Conservation (phyloP, 495 filamentous ascomycete genomes). For the Filosporella fistucella region DNA sequence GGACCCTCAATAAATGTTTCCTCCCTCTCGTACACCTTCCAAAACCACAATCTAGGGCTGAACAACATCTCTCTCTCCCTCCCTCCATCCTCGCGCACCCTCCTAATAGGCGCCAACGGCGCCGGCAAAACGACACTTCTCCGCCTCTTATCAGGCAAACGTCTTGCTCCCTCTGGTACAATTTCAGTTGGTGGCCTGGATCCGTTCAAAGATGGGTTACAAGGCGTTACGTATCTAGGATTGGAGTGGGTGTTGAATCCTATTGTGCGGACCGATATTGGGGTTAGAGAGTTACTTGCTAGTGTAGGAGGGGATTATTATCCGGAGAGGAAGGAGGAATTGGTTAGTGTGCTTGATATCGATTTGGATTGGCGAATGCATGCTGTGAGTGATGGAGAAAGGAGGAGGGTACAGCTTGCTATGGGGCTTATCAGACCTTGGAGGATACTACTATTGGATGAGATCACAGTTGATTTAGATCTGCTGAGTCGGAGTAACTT, state of each 20-base stretch:
- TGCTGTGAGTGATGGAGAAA: constrained; percentile 86
- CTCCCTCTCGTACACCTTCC: constrained; percentile 84
- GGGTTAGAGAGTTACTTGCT: constrained; percentile 75
- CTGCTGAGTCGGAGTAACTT: constrained; percentile 80
- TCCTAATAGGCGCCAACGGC: constrained; percentile 95
- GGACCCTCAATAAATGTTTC: constrained; percentile 54
- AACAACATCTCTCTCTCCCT: constrained; percentile 65
- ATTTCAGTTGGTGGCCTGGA: constrained; percentile 77
- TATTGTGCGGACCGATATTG: constrained; percentile 93
- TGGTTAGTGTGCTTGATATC: constrained; percentile 85
- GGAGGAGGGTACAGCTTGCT: constrained; percentile 85
- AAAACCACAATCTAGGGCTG: constrained; percentile 72
- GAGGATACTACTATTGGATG: constrained; percentile 85
- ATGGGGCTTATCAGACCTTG: constrained; percentile 96
- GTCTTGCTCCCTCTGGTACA: constrained; percentile 70
- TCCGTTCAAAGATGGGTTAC: constrained; percentile 81
- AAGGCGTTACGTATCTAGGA: constrained; percentile 95
- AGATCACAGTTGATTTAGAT: constrained; percentile 97
- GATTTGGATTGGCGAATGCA: constrained; percentile 93
- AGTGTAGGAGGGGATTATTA: constrained; percentile 86
- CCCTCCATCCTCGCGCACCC: constrained; percentile 77
- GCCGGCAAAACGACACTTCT: constrained; percentile 97
- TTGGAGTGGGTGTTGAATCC: constrained; percentile 98
- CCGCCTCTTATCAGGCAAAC: constrained; percentile 80
- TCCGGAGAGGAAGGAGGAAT: constrained; percentile 74